phyloP scores from a whole-genome alignment of 306 rosid genomes.

The Clitoria ternatea region DNA sequence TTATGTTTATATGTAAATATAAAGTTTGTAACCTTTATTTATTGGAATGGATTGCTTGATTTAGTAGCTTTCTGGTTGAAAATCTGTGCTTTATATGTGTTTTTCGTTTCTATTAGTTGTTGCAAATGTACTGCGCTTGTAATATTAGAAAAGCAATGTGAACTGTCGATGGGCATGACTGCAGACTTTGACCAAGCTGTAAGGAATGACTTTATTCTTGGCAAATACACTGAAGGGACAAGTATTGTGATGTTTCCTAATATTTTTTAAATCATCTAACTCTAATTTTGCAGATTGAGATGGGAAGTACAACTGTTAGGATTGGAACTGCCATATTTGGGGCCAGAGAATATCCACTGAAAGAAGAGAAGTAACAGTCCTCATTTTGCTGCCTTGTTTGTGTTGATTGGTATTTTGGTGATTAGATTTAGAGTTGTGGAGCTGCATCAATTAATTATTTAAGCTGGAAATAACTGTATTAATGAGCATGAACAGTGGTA shows the following conservation, averaged over 20 bases:
- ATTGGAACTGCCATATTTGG: slow-evolving; percentile 91
- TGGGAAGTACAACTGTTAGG: slow-evolving; percentile 94
- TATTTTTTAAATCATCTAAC: background rate
- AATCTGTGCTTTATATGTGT: background rate
- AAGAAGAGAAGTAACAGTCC: slow-evolving; percentile 33
- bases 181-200: slow-evolving; percentile 95
- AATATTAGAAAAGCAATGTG: slow-evolving; percentile 70
- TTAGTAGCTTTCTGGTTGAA: too few species aligned
- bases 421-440: slow-evolving; percentile 7
- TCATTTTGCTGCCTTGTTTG: slow-evolving; percentile 1
- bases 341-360: slow-evolving; percentile 71
- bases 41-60: slow-evolving; percentile 9
- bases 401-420: background rate
- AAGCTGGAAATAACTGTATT: slow-evolving; percentile 24
- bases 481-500: background rate
- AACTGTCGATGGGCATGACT: slow-evolving; percentile 96
- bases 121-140: slow-evolving; percentile 47
- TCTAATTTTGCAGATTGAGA: slow-evolving; percentile 67
- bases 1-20: background rate
- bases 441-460: slow-evolving; percentile 11
- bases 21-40: background rate
- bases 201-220: slow-evolving; percentile 28
- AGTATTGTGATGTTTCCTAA: background rate
- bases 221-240: background rate
- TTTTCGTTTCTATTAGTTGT: background rate